Evolutionary conservation across 768 basidiomycete genomes (phyloP).

Genomic region (Mycena polygramma): DNA sequence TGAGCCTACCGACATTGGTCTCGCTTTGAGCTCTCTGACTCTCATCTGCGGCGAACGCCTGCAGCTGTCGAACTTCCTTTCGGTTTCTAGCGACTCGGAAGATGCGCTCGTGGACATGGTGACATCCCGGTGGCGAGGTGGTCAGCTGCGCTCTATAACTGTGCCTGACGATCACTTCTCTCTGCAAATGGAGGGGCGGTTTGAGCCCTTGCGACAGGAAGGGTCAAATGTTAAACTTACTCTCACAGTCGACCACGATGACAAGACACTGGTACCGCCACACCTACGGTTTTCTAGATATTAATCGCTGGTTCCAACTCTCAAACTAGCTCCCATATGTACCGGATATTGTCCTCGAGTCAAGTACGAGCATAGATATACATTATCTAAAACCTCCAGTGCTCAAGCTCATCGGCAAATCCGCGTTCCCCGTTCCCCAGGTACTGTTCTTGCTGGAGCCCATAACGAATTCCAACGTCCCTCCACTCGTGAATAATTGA

Average conservation of each 20-base stretch:
- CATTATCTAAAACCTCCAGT: conserved; percentile 22
- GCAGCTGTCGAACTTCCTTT: not conserved
- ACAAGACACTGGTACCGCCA: not conserved
- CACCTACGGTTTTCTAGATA: not conserved
- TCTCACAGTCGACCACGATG: not conserved
- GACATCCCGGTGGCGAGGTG: conserved; percentile 13
- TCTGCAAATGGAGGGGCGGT: not conserved
- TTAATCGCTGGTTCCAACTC: not conserved
- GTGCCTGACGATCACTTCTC: not conserved
- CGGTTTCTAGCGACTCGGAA: not conserved
- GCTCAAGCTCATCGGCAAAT: conserved; percentile 30
- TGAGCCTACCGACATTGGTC: not conserved
- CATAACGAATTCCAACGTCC: conserved; percentile 18
- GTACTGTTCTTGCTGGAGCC: conserved; percentile 18
- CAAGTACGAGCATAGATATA: not conserved
- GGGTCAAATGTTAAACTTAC: not conserved
- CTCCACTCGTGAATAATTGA: conserved; percentile 7
- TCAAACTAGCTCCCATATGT: no score
- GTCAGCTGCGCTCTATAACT: not conserved
- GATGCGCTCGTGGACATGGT: not conserved
- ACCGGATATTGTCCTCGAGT: no score
- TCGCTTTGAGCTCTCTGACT: not conserved
- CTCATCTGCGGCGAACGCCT: not conserved
- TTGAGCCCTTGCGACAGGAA: not conserved
- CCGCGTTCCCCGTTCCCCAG: conserved; percentile 20